Evolutionary conservation across 495 filamentous ascomycete genomes (phyloP).

Genomic region (Collariella sp.): DNA sequence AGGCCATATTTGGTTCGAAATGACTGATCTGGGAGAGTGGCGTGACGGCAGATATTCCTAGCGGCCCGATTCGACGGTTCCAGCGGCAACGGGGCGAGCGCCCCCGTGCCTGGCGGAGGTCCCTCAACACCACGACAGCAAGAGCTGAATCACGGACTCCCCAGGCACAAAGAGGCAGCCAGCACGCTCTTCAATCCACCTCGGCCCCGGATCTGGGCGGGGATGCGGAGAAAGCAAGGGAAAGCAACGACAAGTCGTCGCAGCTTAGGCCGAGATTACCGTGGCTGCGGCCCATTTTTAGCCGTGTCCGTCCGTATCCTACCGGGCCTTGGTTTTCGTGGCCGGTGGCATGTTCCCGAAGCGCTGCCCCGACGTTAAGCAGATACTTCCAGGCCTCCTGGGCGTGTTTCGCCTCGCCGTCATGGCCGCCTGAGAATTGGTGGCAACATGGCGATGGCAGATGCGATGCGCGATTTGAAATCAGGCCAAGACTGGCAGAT

Average conservation of each 20-base stretch:
- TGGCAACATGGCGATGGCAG: neutral
- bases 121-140: neutral
- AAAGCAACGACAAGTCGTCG: neutral
- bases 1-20: neutral
- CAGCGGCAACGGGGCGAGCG: neutral
- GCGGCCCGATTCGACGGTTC: constrained; percentile 2
- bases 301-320: constrained; percentile 15
- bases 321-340: constrained; percentile 16
- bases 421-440: neutral
- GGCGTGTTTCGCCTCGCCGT: neutral
- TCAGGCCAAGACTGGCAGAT: constrained; percentile 4
- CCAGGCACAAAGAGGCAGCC: neutral
- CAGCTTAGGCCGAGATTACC: constrained; percentile 12
- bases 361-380: constrained; percentile 9
- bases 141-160: neutral
- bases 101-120: neutral
- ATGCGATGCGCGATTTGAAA: constrained; percentile 13
- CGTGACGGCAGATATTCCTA: neutral
- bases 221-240: constrained; percentile 3
- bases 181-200: neutral
- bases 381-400: neutral
- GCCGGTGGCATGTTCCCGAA: neutral
- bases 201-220: constrained; percentile 7
- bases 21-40: neutral
- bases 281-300: constrained; percentile 13